A percentile compares a stretch with the other conserved stretches of the same genome.
These are phyloP conservation scores for Irpex lacteus DNA, from an alignment of 1,284 basidiomycete genomes.

Conservation along the genomic window DNA sequence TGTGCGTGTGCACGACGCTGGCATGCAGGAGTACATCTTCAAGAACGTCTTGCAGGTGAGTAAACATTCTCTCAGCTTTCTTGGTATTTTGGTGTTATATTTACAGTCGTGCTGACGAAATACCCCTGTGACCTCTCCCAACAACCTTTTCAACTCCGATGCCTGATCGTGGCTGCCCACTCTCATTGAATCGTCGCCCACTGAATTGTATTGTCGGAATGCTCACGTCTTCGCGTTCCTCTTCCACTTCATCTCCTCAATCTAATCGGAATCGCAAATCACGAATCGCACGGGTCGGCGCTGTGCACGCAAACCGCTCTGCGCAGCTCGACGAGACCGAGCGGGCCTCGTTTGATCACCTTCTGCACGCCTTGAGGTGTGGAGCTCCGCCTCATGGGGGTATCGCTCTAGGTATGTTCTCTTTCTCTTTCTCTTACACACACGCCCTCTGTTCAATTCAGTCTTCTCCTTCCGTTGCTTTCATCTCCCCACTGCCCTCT, in stretches of 20 bases:
- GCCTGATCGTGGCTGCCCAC: neutral
- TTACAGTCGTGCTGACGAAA: neutral
- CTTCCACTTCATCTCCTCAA: too few species aligned
- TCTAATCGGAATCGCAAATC: too few species aligned
- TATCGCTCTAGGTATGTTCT: conserved; percentile 73
- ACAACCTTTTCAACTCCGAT: neutral
- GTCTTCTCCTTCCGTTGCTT: neutral
- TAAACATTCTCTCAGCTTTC: conserved; percentile 1
- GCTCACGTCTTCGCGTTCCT: neutral
- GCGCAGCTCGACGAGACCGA: conserved; percentile 71
- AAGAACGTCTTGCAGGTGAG: conserved; percentile 73
- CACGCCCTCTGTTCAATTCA: neutral
- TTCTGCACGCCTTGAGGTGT: conserved; percentile 81
- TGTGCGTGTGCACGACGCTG: conserved; percentile 87
- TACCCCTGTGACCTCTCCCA: neutral
- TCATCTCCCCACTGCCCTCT: too few species aligned
- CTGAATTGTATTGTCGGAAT: neutral
- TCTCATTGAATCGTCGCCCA: neutral
- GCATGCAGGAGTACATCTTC: conserved; percentile 85
- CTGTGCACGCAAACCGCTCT: neutral
- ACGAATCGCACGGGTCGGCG: too few species aligned
- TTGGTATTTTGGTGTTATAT: too few species aligned
- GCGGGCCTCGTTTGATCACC: conserved; percentile 75
- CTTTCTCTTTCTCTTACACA: neutral
- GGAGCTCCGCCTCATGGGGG: conserved; percentile 97